Evolutionary conservation across 306 rosid species (phyloP), one percentile per base, ranked within the genome.

Genomic region (Fragaria nilgerrensis): DNA sequence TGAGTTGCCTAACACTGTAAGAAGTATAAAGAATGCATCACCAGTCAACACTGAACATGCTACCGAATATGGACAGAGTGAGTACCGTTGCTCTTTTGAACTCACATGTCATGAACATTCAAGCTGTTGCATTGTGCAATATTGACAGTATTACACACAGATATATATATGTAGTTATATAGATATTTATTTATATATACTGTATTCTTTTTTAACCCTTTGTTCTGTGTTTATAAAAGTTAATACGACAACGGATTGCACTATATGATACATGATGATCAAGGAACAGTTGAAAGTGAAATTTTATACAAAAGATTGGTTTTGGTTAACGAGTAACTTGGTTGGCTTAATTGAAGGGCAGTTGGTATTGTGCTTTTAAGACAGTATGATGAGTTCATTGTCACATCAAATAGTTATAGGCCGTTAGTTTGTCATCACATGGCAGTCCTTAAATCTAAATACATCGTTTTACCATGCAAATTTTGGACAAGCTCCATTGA

Each of bases 41-140:
- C 70, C 53, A 5, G 75, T 11, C 68, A 34, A 64, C 44, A 53
- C 79, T 69, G 81, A 83, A 77, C 84, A 39, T 78, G 25, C 59
- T 39, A 53, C 79, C 69, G 81, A 83, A 77, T 82, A 39, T 78
- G 25, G 72, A 44, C 44, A 65, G 73, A 64, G 97, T 94, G 84
- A 89, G 95, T 88, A 44, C 16, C 14, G 0, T 9, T n/a, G 32
- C 27, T n/a, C 22, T 55, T 55, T 55, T 55, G 62, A 22, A 20
- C 4, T 20, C 32, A 52, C 32, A 22, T 56, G 10, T 56, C 63
- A 56, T n/a, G 63, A 56, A 56, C 23, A 22, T n/a, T 22, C 32
- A 22, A 56, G 29, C 27, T 19, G 32, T n/a, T 22, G 63, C 63
- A n/a, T 9, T 9, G 5, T 22, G 32, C 27, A 56, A 3, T 22